Conservation (phyloP, 2,329 filamentous ascomycete genomes). For the Mycosphaerella sp. region DNA sequence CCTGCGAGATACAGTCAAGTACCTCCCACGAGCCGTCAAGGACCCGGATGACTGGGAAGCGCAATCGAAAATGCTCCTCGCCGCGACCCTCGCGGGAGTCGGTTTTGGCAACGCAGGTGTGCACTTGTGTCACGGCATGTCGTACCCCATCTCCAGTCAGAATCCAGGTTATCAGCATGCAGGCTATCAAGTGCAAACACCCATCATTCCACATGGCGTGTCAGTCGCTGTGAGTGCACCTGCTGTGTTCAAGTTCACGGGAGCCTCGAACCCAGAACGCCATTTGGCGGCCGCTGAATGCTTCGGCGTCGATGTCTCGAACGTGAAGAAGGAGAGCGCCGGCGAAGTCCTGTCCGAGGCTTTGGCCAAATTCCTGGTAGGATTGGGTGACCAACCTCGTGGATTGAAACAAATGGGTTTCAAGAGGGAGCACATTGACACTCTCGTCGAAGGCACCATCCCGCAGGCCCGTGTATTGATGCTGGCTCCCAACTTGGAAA, state of each 20-base stretch:
- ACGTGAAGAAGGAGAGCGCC: constrained; percentile 82
- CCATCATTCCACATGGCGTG: constrained; percentile 93
- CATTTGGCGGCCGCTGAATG: constrained; percentile 83
- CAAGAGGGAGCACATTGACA: constrained; percentile 65
- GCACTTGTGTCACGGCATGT: constrained; percentile 87
- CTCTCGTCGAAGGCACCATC: constrained; percentile 86
- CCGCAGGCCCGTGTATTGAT: constrained; percentile 86
- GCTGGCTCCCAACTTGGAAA: constrained; percentile 72
- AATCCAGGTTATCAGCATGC: constrained; percentile 84
- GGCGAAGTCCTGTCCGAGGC: constrained; percentile 85
- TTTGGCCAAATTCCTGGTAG: constrained; percentile 69
- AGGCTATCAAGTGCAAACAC: constrained; percentile 70
- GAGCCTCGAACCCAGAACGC: constrained; percentile 81
- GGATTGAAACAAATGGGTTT: constrained; percentile 84
- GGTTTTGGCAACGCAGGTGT: constrained; percentile 98
- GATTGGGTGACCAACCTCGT: constrained; percentile 81
- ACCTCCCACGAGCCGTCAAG: constrained; percentile 77
- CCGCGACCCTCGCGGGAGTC: constrained; percentile 87
- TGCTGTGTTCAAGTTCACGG: constrained; percentile 91
- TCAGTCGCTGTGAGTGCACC: constrained; percentile 90
- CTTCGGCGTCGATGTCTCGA: constrained; percentile 83
- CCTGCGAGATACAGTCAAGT: constrained; percentile 77
- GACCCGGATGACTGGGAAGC: constrained; percentile 90
- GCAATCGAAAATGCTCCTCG: constrained; percentile 91
- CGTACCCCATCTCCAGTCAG: constrained; percentile 92